Conservation (phyloP, 148 eudicot species). For the Spergularia bocconei region DNA sequence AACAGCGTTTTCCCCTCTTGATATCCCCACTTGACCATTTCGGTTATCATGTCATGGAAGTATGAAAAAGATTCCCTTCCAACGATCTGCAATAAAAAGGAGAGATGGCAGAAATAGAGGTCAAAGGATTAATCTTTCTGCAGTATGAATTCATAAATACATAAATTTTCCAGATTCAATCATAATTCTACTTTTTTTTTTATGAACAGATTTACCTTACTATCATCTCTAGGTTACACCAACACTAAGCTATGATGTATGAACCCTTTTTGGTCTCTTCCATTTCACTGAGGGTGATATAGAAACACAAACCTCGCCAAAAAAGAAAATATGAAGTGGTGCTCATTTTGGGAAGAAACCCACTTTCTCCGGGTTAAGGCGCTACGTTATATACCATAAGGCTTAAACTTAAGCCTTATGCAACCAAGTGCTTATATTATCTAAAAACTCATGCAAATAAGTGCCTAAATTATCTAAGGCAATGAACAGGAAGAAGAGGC, state of each 20-base stretch:
- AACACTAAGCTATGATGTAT: not conserved
- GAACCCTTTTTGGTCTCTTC: not conserved
- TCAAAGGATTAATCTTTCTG: not conserved
- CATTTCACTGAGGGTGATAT: not conserved
- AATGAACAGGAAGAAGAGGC: not conserved
- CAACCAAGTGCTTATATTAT: not conserved
- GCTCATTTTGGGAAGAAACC: not conserved
- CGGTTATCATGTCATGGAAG: conserved; percentile 94
- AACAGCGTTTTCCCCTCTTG: conserved; percentile 94
- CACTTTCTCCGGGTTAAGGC: not conserved
- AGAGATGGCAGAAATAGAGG: not conserved
- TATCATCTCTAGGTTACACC: not conserved
- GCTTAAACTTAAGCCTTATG: not conserved
- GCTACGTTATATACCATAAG: too few relatives aligned
- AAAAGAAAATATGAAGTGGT: not conserved
- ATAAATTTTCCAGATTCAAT: not conserved
- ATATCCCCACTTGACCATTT: conserved; percentile 91
- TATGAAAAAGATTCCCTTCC: conserved; percentile 76
- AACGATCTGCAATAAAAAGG: conserved; percentile 49
- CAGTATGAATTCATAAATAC: not conserved
- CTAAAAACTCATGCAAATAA: not conserved
- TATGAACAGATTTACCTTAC: not conserved
- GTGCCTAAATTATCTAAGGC: not conserved
- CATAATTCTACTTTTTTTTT: not conserved
- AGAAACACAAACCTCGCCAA: not conserved